Conservation (phyloP, 768 basidiomycete genomes). For the Leccinum fibrillosum region DNA sequence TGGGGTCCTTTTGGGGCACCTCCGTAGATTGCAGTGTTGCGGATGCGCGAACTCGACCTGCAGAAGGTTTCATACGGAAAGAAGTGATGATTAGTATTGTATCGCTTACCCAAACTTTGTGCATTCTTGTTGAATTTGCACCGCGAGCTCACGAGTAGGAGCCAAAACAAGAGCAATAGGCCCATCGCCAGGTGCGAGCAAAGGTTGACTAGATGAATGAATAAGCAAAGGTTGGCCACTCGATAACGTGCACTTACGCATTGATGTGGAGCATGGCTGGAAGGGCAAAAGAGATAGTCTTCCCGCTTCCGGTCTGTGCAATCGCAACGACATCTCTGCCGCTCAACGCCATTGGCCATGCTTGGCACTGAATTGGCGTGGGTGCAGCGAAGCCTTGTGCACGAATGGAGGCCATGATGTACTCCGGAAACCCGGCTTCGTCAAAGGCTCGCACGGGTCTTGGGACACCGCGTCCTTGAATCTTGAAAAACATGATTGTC, state of each 20-base stretch:
- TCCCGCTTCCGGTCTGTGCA: constrained; percentile 97
- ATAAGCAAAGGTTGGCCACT: not conserved
- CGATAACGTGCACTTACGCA: constrained; percentile 57
- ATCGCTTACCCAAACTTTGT: constrained; percentile 89
- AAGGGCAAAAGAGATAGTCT: constrained; percentile 97
- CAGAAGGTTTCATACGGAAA: constrained; percentile 3
- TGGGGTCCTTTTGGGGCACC: constrained; percentile 99
- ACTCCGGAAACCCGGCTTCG: constrained; percentile 94
- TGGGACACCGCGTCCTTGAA: constrained; percentile 86
- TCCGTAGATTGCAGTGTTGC: constrained; percentile 98
- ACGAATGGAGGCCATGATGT: constrained; percentile 89
- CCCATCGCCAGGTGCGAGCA: constrained; percentile 91
- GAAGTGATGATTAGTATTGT: not conserved
- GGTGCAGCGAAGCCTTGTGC: constrained; percentile 91
- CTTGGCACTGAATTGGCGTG: constrained; percentile 97
- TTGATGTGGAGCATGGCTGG: constrained; percentile 99
- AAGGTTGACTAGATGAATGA: constrained; percentile 64
- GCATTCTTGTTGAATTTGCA: constrained; percentile 98
- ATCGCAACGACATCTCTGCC: constrained; percentile 95
- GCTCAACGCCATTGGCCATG: constrained; percentile 98
- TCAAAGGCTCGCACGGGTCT: constrained; percentile 90
- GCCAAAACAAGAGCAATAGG: constrained; percentile 96
- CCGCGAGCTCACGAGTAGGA: constrained; percentile 96
- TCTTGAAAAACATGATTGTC: constrained; percentile 38
- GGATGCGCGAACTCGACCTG: constrained; percentile 88